Evolutionary conservation across 306 rosid genomes (phyloP), one percentile per base, ranked within the genome.

Genomic region (Leucaena leucocephala): DNA sequence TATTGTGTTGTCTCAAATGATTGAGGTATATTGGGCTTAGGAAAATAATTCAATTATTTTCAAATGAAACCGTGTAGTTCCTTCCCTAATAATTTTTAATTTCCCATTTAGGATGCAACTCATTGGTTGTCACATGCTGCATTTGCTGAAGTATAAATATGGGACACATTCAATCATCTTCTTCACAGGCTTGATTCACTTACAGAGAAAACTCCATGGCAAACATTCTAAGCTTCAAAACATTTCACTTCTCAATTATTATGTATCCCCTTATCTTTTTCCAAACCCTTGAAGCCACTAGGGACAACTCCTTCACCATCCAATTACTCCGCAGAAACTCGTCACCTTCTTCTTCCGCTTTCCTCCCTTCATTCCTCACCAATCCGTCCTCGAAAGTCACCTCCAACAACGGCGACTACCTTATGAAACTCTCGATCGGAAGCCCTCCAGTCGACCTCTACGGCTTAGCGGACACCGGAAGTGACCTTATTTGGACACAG

Each of bases 401-500:
- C 57, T 70, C 91, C 43, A 83, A 86, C 83, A 88, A 78, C 17
- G 90, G 91, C 0, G 86, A 88, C 46, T 82, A 85, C 75, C 87
- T 88, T 76, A 76, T 88, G 82, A 87, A 87, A 72, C 74, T 88
- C 66, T 52, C 95, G 4, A 7, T 88, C 45, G 90, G 95, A 76
- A 80, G 84, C 5, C 95, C 95, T 14, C 91, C 91, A 0, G 71
- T 78, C n/a, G 88, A 84, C 71, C 72, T 88, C 8, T 88, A 87
- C 64, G 89, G 88, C 61, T 80, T 85, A 72, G 72, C 82, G 2
- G 95, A 90, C 78, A 90, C 95, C 11, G 92, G 95, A 7, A 88
- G 92, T 66, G 89, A 87, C 74, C 88, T 85, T 2, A 49, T 90
- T 6, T 90, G 95, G 95, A 74, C 86, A 54, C 92, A 90, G 21